phyloP scores from a whole-genome alignment of 441 rosid genomes.

The Macaranga tanarius region DNA sequence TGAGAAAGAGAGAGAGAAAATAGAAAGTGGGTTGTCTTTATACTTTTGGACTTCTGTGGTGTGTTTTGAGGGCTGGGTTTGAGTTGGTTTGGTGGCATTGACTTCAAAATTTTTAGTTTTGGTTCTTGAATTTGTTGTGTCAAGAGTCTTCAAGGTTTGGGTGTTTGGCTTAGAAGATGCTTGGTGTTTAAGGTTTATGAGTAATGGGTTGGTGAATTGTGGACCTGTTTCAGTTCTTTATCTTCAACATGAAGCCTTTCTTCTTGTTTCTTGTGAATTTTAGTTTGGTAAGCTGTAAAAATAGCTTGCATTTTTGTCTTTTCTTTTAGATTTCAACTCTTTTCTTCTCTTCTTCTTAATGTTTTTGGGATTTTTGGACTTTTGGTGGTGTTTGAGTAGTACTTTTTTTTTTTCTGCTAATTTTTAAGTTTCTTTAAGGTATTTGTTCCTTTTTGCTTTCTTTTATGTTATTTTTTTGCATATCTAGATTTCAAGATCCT shows the following conservation, averaged over 20 bases:
- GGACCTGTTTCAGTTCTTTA: constrained; percentile 47
- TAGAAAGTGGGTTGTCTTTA: constrained; percentile 6
- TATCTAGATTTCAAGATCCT: constrained; percentile 20
- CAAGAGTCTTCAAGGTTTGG: constrained; percentile 12
- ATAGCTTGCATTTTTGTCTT: constrained; percentile 49
- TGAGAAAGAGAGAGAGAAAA: not conserved
- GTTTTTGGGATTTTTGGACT: constrained; percentile 16
- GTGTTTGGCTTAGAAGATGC: constrained; percentile 35
- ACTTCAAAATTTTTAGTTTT: constrained; percentile 12
- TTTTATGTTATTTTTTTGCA: not conserved
- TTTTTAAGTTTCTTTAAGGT: constrained; percentile 18
- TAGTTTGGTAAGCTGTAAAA: constrained; percentile 58
- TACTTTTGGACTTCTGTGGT: not conserved
- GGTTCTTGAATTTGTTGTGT: constrained; percentile 7
- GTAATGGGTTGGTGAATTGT: constrained; percentile 51
- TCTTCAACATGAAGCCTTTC: constrained; percentile 51
- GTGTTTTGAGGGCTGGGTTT: constrained; percentile 20
- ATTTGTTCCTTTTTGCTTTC: constrained; percentile 12
- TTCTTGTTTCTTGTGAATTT: constrained; percentile 33
- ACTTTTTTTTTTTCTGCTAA: constrained; percentile 4
- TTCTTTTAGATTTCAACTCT: constrained; percentile 31
- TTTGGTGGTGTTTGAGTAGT: constrained; percentile 2
- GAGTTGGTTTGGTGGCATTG: constrained; percentile 27
- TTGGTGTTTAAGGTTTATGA: constrained; percentile 44
- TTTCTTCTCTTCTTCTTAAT: constrained; percentile 18